Conservation (phyloP, 2,329 filamentous ascomycete genomes). For the Neocucurbitaria cava region DNA sequence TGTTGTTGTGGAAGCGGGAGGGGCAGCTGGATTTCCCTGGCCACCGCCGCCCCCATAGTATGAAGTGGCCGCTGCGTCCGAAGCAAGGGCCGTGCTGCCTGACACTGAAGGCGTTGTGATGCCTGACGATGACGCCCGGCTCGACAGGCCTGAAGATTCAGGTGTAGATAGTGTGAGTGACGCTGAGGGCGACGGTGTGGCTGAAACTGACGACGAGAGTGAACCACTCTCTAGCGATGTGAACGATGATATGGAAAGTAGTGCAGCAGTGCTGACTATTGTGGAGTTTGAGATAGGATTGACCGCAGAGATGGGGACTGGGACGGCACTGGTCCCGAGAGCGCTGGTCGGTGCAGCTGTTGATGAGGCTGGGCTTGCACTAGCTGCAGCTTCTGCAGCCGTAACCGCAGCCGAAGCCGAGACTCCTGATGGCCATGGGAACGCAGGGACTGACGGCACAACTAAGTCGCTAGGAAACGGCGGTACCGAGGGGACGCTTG, state of each 20-base stretch:
- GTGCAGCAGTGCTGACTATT: slow-evolving; percentile 10
- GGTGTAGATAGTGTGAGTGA: background rate
- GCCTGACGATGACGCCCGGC: slow-evolving; percentile 10
- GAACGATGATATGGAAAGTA: slow-evolving; percentile 1
- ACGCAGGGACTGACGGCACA: slow-evolving; percentile 39
- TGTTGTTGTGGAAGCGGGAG: slow-evolving; percentile 19
- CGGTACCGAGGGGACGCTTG: slow-evolving; percentile 44
- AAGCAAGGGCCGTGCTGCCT: slow-evolving; percentile 17
- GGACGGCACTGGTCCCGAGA: slow-evolving; percentile 7
- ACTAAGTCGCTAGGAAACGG: slow-evolving; percentile 44
- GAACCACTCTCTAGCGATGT: slow-evolving; percentile 3
- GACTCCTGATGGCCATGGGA: slow-evolving; percentile 40
- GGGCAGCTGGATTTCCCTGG: slow-evolving; percentile 22
- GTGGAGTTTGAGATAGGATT: slow-evolving; percentile 23
- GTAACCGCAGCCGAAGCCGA: too few relatives aligned
- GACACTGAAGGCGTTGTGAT: slow-evolving; percentile 17
- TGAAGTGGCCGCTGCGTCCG: slow-evolving; percentile 13
- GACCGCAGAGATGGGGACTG: slow-evolving; percentile 5
- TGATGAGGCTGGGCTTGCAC: slow-evolving; percentile 8
- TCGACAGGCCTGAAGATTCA: slow-evolving; percentile 14
- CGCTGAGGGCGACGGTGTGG: background rate
- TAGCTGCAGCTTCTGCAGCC: slow-evolving; percentile 7
- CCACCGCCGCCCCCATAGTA: slow-evolving; percentile 19
- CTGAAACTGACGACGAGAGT: slow-evolving; percentile 15
- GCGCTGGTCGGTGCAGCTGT: slow-evolving; percentile 14